Evolutionary conservation across 2,329 filamentous ascomycete genomes (phyloP).

Genomic region (Colletotrichum brevisporum): DNA sequence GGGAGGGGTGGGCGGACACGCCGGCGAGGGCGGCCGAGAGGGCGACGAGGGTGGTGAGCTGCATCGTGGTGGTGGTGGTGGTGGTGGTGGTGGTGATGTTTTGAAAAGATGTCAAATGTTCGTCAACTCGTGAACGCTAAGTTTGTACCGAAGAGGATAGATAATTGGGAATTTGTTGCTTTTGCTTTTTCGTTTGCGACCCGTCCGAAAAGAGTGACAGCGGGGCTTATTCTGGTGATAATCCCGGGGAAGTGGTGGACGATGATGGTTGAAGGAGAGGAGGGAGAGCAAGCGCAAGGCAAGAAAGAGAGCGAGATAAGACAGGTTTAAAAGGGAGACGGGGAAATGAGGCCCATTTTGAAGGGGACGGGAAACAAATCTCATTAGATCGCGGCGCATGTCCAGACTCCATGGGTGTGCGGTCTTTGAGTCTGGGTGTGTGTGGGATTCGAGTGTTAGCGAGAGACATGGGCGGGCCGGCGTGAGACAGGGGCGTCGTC

Average conservation of each 20-base stretch:
- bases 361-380: conserved; percentile 34
- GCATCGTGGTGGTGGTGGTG: conserved; percentile 50
- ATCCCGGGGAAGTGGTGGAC: conserved; percentile 39
- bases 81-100: conserved; percentile 15
- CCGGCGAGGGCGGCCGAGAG: conserved; percentile 56
- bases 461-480: conserved; percentile 17
- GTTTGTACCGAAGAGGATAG: conserved; percentile 13
- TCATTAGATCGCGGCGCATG: conserved; percentile 28
- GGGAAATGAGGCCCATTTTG: conserved; percentile 38
- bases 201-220: conserved; percentile 43
- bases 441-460: conserved; percentile 23
- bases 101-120: conserved; percentile 11
- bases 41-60: conserved; percentile 55
- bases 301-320: conserved; percentile 3
- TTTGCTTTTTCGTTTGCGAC: conserved; percentile 22
- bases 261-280: conserved; percentile 32
- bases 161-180: background rate
- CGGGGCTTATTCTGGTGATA: conserved; percentile 26
- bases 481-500: conserved; percentile 30
- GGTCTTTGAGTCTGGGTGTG: background rate
- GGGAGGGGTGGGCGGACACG: conserved; percentile 58
- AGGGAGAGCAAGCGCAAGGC: conserved; percentile 6
- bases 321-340: conserved; percentile 23
- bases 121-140: conserved; percentile 30
- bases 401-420: background rate